phyloP scores from a whole-genome alignment of 2,329 filamentous ascomycete species.

The Botrytis tulipae region DNA sequence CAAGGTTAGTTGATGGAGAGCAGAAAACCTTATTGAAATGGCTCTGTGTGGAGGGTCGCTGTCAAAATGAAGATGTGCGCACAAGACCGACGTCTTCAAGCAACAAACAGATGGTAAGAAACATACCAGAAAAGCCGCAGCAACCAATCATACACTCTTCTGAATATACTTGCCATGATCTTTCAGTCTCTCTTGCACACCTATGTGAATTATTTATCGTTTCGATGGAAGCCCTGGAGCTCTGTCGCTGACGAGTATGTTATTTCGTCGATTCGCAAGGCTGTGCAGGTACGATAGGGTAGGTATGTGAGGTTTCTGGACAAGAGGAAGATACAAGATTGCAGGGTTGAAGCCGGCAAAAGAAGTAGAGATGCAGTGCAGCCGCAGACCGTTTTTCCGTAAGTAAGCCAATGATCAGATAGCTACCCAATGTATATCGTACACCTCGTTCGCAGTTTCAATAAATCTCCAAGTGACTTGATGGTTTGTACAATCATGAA shows the following conservation, averaged over 20 bases:
- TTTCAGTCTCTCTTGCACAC: conserved; percentile 25
- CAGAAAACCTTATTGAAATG: neutral
- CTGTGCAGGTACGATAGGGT: neutral
- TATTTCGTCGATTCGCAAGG: neutral
- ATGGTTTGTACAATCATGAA: conserved; percentile 1
- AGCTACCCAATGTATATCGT: neutral
- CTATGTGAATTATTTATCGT: neutral
- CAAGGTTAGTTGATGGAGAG: neutral
- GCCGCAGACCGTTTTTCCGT: conserved; percentile 17
- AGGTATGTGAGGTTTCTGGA: conserved; percentile 6
- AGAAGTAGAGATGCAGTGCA: conserved; percentile 7
- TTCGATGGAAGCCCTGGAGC: neutral
- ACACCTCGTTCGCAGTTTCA: neutral
- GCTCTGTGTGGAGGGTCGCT: neutral
- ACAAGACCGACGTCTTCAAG: neutral
- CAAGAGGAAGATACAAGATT: conserved; percentile 3
- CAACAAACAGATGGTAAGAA: neutral
- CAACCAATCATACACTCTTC: conserved; percentile 96
- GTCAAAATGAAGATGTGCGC: neutral
- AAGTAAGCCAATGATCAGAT: conserved; percentile 11
- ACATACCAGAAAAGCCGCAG: conserved; percentile 94
- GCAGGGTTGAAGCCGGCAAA: conserved; percentile 16
- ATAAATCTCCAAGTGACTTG: neutral
- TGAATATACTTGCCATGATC: conserved; percentile 87
- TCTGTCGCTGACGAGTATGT: neutral